Conservation (phyloP, 768 basidiomycete genomes). For the Sporobolomyces roseus region DNA sequence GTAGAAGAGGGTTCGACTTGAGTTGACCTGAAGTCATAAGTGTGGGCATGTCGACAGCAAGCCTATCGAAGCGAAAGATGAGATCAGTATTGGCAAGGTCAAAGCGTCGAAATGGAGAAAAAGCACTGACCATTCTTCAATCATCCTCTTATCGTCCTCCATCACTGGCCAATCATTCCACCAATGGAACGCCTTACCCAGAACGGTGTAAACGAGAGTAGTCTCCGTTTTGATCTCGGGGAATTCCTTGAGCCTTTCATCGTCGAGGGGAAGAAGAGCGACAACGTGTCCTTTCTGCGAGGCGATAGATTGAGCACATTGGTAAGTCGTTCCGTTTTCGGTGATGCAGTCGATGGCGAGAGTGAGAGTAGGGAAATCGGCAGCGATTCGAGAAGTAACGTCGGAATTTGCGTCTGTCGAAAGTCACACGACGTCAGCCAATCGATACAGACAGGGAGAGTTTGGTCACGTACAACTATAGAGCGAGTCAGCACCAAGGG, state of each 20-base stretch:
- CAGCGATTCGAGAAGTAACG: background rate
- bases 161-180: constrained; percentile 6
- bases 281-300: constrained; percentile 12
- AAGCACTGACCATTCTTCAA: constrained; percentile 3
- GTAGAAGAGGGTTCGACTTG: constrained; percentile 27
- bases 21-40: constrained; percentile 17
- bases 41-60: constrained; percentile 1
- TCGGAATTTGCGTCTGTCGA: constrained; percentile 5
- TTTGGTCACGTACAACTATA: constrained; percentile 47
- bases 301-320: constrained; percentile 7
- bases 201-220: constrained; percentile 11
- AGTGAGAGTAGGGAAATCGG: constrained; percentile 6
- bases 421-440: no score
- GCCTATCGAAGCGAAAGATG: no score
- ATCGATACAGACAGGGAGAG: background rate
- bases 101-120: background rate
- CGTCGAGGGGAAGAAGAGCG: constrained; percentile 15
- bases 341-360: constrained; percentile 18
- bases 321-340: constrained; percentile 11
- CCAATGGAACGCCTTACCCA: constrained; percentile 7
- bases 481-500: constrained; percentile 53
- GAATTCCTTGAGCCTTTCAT: background rate
- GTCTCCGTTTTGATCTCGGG: constrained; percentile 14
- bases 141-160: constrained; percentile 8
- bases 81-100: background rate